Conservation (phyloP, 2,329 filamentous ascomycete species). For the Fulvia fulva region DNA sequence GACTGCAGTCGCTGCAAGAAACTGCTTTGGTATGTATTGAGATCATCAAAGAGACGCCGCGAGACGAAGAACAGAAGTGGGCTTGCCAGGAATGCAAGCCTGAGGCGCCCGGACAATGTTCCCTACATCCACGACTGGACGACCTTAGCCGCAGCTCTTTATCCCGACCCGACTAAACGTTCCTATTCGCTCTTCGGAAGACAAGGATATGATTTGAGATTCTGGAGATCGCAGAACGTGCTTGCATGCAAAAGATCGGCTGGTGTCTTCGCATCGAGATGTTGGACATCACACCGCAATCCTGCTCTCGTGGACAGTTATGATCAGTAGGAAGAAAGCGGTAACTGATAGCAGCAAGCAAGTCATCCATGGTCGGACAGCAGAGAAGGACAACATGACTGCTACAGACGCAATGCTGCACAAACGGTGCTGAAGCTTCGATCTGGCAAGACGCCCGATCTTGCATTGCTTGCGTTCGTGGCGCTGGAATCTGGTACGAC, state of each 20-base stretch:
- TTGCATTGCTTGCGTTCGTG: slow-evolving; percentile 2
- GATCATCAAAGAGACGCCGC: neutral
- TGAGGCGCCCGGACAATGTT: neutral
- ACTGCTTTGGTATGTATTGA: neutral
- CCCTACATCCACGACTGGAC: neutral
- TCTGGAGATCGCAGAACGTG: neutral
- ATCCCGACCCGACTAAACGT: neutral
- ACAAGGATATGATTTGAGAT: neutral
- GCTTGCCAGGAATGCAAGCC: neutral
- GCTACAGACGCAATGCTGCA: neutral
- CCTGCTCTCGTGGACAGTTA: neutral
- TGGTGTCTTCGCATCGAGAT: neutral
- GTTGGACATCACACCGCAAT: neutral
- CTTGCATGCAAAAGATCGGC: neutral
- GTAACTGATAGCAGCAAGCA: neutral
- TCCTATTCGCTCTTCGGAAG: neutral
- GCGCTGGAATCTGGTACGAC: neutral
- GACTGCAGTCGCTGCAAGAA: neutral
- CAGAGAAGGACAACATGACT: neutral
- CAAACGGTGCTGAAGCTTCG: neutral
- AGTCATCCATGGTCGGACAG: neutral
- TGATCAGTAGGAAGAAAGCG: too few relatives aligned
- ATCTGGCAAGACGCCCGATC: neutral
- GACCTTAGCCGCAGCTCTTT: neutral
- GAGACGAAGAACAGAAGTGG: neutral